Percentiles rank a stretch among this genome's conserved stretches.
phyloP scores from a whole-genome alignment of 371 early-diverging fungal species.

The Gilbertella persicaria region DNA sequence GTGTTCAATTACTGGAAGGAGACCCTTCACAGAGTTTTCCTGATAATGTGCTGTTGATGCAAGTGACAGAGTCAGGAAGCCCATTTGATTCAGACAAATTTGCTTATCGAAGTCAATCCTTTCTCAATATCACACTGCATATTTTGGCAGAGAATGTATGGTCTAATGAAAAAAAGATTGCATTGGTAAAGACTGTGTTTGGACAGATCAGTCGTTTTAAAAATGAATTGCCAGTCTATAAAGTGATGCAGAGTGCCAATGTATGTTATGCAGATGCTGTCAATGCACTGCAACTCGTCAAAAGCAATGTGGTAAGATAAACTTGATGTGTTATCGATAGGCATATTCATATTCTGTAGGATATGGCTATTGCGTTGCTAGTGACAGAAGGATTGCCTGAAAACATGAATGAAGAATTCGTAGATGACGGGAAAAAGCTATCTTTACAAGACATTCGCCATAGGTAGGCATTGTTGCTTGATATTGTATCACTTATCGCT shows the following conservation, averaged over 20 bases:
- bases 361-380: conserved; percentile 40
- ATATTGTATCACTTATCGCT: not conserved
- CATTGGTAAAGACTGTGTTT: conserved; percentile 50
- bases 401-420: conserved; percentile 12
- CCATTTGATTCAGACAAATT: conserved; percentile 29
- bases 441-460: conserved; percentile 48
- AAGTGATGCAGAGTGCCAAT: conserved; percentile 53
- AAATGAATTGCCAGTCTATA: conserved; percentile 39
- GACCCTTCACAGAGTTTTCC: conserved; percentile 35
- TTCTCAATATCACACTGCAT: conserved; percentile 56
- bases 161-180: conserved; percentile 50
- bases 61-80: conserved; percentile 7
- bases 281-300: conserved; percentile 34
- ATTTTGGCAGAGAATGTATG: conserved; percentile 54
- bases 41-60: conserved; percentile 45
- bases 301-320: conserved; percentile 41
- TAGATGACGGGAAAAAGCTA: conserved; percentile 15
- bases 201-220: conserved; percentile 53
- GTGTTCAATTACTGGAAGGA: conserved; percentile 41
- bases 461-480: conserved; percentile 22
- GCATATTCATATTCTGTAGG: conserved; percentile 18
- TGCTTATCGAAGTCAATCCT: conserved; percentile 50
- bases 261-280: conserved; percentile 53
- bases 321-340: not conserved
- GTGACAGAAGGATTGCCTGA: conserved; percentile 38